Evolutionary conservation across 257 asterid genomes (phyloP).

Genomic region (Solanum appendiculatum): DNA sequence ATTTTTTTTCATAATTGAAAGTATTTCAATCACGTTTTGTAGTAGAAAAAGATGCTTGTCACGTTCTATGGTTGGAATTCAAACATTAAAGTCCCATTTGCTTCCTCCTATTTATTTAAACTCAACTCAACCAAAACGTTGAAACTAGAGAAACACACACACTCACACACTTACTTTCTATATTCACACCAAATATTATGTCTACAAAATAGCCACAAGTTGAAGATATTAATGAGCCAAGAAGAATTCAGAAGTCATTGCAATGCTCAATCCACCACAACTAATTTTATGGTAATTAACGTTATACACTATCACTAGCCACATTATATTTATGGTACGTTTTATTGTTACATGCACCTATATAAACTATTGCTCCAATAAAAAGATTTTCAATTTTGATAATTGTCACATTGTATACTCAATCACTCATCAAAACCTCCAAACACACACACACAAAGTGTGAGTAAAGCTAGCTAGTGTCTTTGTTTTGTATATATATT

Average conservation of each 20-base stretch:
- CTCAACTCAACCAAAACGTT: slow-evolving; percentile 12
- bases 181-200: not conserved
- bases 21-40: slow-evolving; percentile 3
- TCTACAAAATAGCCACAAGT: not conserved
- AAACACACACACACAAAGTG: not conserved
- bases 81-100: slow-evolving; percentile 1
- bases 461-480: not conserved
- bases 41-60: slow-evolving; percentile 13
- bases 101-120: slow-evolving; percentile 23
- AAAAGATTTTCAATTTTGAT: not conserved
- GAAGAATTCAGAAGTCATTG: not conserved
- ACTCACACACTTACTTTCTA: not conserved
- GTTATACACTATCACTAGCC: not conserved
- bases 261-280: not conserved
- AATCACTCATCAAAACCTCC: not conserved
- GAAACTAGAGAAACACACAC: not conserved
- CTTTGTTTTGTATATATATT: not conserved
- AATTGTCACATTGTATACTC: not conserved
- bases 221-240: not conserved
- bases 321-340: not conserved
- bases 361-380: not conserved
- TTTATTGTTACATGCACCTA: not conserved
- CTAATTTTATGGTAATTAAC: not conserved
- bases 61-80: slow-evolving; percentile 46
- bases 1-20: not conserved